Base-by-base conservation (phyloP, 208 protist genomes). In the Phytomonas serpens region DNA sequence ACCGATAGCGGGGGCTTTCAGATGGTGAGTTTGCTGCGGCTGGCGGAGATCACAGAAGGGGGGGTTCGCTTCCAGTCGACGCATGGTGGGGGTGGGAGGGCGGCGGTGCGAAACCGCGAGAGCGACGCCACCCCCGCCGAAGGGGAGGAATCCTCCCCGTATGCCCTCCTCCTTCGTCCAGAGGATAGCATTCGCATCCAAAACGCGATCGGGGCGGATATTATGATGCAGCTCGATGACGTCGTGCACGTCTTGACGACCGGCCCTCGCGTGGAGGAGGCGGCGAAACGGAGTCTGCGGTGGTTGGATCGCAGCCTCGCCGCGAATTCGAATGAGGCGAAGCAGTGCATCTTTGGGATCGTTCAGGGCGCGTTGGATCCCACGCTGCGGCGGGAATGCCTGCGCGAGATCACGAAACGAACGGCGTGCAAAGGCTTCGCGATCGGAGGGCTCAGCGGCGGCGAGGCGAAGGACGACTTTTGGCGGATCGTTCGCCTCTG, bases 161-260 rank as follows among this genome's bases (percentile, higher is more conserved):
- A 88, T 62, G 86, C 93, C 29, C 92, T 99, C 64, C 74, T 99
- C 61, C 85, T 99, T 0, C 98, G 94, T 0, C 99, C 99, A 7
- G 98, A 99, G 77, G 87, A 99, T 30, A 98, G 92, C 62, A 99
- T 99, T 70, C 76, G 92, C 10, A 98, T 99, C 64, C 98, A 99
- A 83, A 99, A 99, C 71, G 82, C 88, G 30, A 99, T 99, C 77
- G 98, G 98, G 16, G 90, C 94, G 9, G 98, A 99, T 79, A 99
- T 99, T 70, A 99, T 99, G 86, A 99, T 99, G 99, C 93, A 97
- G 72, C 84, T 99, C 0, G 99, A 99, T 78, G 98, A 99, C 78
- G 97, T 99, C 11, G 93, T 99, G 31, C 87, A 94, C 76, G 88
- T 88, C 7, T 77, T 92, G n/a, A 96, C 86, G 4, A 85, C 88